phyloP scores from a whole-genome alignment of 2,329 filamentous ascomycete genomes.

The Cytospora mali region DNA sequence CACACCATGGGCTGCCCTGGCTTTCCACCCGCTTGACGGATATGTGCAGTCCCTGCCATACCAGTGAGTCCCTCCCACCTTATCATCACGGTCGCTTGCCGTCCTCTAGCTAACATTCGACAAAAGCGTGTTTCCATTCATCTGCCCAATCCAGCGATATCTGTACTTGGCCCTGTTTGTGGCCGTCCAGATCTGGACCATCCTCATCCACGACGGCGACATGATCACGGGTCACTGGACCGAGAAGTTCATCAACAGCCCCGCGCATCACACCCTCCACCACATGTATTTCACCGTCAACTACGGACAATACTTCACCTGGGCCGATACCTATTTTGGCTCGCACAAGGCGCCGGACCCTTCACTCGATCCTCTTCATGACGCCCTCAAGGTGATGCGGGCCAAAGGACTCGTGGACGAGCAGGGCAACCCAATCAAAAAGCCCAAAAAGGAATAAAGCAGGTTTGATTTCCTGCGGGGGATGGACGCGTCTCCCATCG shows the following conservation, averaged over 20 bases:
- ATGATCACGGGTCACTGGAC: constrained; percentile 51
- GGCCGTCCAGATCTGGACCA: constrained; percentile 51
- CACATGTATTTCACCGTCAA: constrained; percentile 55
- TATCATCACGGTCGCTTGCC: too few relatives aligned
- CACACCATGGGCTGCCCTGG: constrained; percentile 50
- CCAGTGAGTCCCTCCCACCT: constrained; percentile 40
- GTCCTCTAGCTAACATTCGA: constrained; percentile 19
- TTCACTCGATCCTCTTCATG: constrained; percentile 47
- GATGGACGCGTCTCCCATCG: not conserved
- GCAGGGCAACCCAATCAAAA: constrained; percentile 43
- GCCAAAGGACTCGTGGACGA: constrained; percentile 49
- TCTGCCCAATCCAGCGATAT: constrained; percentile 50
- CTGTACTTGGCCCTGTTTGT: constrained; percentile 49
- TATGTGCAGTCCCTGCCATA: constrained; percentile 50
- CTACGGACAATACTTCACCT: constrained; percentile 54
- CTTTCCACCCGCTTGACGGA: constrained; percentile 51
- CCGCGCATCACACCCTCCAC: constrained; percentile 51
- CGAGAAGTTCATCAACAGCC: constrained; percentile 51
- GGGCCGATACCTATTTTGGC: constrained; percentile 48
- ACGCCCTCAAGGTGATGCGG: constrained; percentile 47
- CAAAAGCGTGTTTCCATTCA: constrained; percentile 44
- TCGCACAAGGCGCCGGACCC: constrained; percentile 48
- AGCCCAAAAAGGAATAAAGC: constrained; percentile 35
- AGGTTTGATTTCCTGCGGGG: not conserved
- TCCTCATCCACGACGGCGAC: constrained; percentile 53